phyloP scores from a whole-genome alignment of 345 rosid genomes.

The Cardiospermum halicacabum region DNA sequence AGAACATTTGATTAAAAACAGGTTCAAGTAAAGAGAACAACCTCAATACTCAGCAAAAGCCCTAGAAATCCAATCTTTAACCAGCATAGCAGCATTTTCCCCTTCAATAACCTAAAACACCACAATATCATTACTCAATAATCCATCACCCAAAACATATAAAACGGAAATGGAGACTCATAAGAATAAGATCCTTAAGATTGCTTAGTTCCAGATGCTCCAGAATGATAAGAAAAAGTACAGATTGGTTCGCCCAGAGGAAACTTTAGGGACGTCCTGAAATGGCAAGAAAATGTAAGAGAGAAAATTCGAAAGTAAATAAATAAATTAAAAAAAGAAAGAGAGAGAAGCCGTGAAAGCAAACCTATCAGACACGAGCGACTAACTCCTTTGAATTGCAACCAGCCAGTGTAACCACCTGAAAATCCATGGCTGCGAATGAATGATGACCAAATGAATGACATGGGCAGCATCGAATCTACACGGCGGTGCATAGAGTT shows the following conservation, averaged over 20 bases:
- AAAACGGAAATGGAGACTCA: conserved; percentile 18
- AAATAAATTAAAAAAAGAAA: no score
- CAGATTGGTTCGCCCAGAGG: conserved; percentile 93
- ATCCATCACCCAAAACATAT: neutral
- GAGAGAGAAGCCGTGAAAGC: neutral
- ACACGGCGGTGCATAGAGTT: no score
- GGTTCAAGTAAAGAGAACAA: conserved; percentile 10
- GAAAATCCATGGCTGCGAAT: conserved; percentile 77
- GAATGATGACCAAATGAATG: no score
- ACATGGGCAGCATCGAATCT: no score
- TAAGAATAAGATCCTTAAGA: conserved; percentile 89
- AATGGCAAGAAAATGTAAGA: neutral
- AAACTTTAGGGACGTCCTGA: conserved; percentile 88
- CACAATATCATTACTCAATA: no score
- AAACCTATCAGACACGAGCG: conserved; percentile 85
- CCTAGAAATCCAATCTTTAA: conserved; percentile 85
- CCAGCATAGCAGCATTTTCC: conserved; percentile 67
- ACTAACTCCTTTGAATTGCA: conserved; percentile 67
- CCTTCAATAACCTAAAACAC: conserved; percentile 88
- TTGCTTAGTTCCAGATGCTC: conserved; percentile 75
- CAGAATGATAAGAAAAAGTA: conserved; percentile 70
- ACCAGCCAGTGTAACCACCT: conserved; percentile 86
- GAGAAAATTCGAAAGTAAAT: neutral
- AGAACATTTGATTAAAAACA: neutral
- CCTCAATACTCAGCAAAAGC: conserved; percentile 94